Base-by-base conservation (phyloP, 1,284 basidiomycete species). In the Apiotrichum siamense region DNA sequence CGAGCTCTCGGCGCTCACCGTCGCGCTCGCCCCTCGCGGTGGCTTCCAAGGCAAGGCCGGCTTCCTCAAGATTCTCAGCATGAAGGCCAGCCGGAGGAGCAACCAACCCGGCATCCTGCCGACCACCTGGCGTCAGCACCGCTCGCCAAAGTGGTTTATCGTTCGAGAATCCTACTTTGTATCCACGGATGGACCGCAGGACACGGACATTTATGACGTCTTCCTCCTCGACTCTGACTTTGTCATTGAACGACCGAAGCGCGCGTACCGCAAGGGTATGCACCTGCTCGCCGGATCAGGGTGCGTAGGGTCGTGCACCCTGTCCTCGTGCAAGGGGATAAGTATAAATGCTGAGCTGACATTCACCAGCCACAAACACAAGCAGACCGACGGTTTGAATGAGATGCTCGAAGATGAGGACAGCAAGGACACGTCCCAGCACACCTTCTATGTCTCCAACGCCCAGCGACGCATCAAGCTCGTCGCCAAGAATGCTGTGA, bases 381-480 rank as follows among this genome's bases (percentile, higher is more conserved):
- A 33, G 21, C 15, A 38, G 3, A 45, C 35, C 13, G 47, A 47
- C 12, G 50, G 35, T 10, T 26, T 23, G 7, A 44, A 39, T 13
- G 58, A 59, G 2, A 49, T 57, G 33, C 47, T 65, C 43, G 46
- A 64, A 12, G 62, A 66, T 21, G 65, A 67, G 12, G 59, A 58
- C 18, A 62, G 65, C 44, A 63, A 58, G 50, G 55, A 70, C 38
- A 71, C 72, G 3, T 64, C 60, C 50, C 77, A 88, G 63, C 96
- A 98, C 73, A 94, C 89, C 0, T 98, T 98, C 74, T 97, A 88
- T 67, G 82, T 98, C 50, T 80, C 84, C 59, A 97, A 97, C 68
- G 84, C 89, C 5, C 94, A 98, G 74, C 84, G 87, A 76, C 82
- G 83, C 49, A 75, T 98, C 57, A 93, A 94, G 74, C 72, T 97